Base-by-base conservation (phyloP, 768 basidiomycete species). In the Hygrophorus pudorinus region DNA sequence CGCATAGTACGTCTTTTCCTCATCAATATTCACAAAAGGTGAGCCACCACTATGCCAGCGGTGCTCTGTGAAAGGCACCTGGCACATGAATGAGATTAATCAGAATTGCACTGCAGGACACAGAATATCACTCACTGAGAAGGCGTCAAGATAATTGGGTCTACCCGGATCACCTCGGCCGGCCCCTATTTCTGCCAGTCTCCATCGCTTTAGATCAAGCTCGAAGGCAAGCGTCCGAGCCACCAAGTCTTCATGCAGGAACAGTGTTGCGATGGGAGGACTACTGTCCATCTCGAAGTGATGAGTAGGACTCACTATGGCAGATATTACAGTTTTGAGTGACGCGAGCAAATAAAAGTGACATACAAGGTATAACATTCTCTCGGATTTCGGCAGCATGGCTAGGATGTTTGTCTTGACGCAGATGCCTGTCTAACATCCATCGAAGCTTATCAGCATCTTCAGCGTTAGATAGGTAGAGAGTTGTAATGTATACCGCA, bases 201-300 rank as follows among this genome's bases (percentile, higher is more conserved):
- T 38, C 28, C 31, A 33, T 7, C 14, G 12, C 29, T 37, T 24
- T 32, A 50, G n/a, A 4, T 47, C 46, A 12, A 47, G 36, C 36
- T 50, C 49, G 38, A 34, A 50, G 16, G 46, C 45, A 38, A 47
- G 38, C 34, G 38, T 44, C 13, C 46, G 36, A 18, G 46, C 49
- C 41, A 50, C 33, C n/a, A 46, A 18, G 20, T 48, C 47, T 41
- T 48, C 47, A 31, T 49, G 44, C n/a, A 42, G 41, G 37, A 50
- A 50, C 11, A 47, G 28, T 5, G 49, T 50, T 11, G 42, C 12
- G 2, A 14, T 5, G 12, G 49, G 33, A n/a, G 40, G 31, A 10
- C 36, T 34, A 20, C 4, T 18, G 28, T 49, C 35, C 12, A 34
- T 37, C 17, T 33, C 18, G 5, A 9, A 13, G 18, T 49, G 48